These are phyloP conservation scores for Petunia axillaris DNA, from an alignment of 257 asterid genomes.

Conservation along the genomic window DNA sequence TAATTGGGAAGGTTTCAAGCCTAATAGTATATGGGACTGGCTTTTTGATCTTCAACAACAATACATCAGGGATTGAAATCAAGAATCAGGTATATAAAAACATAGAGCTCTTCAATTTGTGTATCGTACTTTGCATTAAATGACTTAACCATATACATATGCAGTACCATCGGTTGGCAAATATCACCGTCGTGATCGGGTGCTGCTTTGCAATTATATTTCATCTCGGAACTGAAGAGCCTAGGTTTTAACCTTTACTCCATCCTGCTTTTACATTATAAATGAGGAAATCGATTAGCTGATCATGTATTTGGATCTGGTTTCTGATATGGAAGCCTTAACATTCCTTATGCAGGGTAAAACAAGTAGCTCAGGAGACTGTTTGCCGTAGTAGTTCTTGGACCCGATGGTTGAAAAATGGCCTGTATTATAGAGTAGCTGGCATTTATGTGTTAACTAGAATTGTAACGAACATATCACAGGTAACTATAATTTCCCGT, in stretches of 20 bases:
- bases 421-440: constrained; percentile 80
- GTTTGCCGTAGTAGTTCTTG: constrained; percentile 61
- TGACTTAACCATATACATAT: constrained; percentile 31
- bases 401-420: constrained; percentile 72
- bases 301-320: not conserved
- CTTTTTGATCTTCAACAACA: constrained; percentile 56
- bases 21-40: constrained; percentile 77
- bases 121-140: not conserved
- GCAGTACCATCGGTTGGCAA: constrained; percentile 90
- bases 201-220: constrained; percentile 70
- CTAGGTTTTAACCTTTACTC: constrained; percentile 50
- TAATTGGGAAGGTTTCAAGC: constrained; percentile 64
- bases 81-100: constrained; percentile 62
- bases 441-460: constrained; percentile 80
- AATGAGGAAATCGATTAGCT: not conserved
- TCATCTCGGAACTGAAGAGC: constrained; percentile 79
- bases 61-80: constrained; percentile 48
- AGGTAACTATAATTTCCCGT: constrained; percentile 46
- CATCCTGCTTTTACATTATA: not conserved
- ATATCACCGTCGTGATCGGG: constrained; percentile 65
- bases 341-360: constrained; percentile 52
- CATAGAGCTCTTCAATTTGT: not conserved
- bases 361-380: constrained; percentile 45
- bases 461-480: constrained; percentile 75
- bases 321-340: not conserved